Evolutionary conservation across 495 filamentous ascomycete genomes (phyloP).

Genomic region (Penicillium goetzii): DNA sequence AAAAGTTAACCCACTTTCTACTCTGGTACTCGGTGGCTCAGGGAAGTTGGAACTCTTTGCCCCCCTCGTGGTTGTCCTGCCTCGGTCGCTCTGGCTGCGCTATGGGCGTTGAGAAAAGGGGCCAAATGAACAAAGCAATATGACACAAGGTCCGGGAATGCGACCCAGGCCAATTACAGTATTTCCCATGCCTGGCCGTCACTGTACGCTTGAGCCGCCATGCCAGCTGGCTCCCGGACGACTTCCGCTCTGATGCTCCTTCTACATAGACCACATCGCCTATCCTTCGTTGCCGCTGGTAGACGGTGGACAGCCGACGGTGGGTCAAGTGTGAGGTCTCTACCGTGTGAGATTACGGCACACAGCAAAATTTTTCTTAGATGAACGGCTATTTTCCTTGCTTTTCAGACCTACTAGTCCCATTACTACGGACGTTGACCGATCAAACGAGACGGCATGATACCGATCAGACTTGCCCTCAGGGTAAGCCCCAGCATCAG

Average conservation of each 20-base stretch:
- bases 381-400: constrained; percentile 17
- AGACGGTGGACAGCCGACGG: constrained; percentile 3
- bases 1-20: constrained; percentile 18
- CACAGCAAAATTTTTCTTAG: constrained; percentile 20
- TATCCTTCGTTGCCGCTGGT: neutral
- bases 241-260: constrained; percentile 24
- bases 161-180: neutral
- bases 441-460: constrained; percentile 23
- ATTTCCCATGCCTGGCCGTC: constrained; percentile 3
- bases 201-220: neutral
- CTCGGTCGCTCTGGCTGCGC: neutral
- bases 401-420: constrained; percentile 8
- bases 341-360: constrained; percentile 16
- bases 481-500: constrained; percentile 22
- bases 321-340: constrained; percentile 18
- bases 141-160: neutral
- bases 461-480: constrained; percentile 17
- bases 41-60: constrained; percentile 9
- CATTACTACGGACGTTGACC: constrained; percentile 27
- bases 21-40: constrained; percentile 14
- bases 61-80: neutral
- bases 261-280: neutral
- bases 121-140: neutral
- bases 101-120: neutral
- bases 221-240: constrained; percentile 22